Base-by-base conservation (phyloP, 2,329 filamentous ascomycete genomes). In the Alternaria triticimaculans region DNA sequence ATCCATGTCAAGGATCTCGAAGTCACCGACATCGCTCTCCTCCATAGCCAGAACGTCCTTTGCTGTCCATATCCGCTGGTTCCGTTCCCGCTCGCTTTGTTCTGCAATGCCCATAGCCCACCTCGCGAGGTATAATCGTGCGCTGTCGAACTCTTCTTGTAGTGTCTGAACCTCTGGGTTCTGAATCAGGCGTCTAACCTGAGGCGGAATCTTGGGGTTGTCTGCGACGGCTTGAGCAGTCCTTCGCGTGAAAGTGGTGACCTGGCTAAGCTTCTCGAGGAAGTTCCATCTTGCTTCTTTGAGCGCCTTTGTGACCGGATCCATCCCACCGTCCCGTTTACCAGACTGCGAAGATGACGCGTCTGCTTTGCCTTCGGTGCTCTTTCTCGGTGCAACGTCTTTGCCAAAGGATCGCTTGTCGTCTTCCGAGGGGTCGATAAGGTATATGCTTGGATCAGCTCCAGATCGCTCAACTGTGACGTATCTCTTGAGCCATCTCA, bases 41-140 rank as follows among this genome's bases (percentile, higher is more conserved):
- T 99, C 96, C 78, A 96, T 91, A 73, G 97, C 94, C 73, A 98
- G 85, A 5, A 97, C 91, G 81, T 99, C 96, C 68, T 90, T 90
- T 1, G 93, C 95, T 0, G 94, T 97, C 92, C 94, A 99, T 75
- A 97, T 94, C 50, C 94, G 86, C 79, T 94, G 91, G 55, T 89
- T 92, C 23, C 91, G 86, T 72, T 99, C 96, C 43, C 89, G 87
- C 76, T 99, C 96, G 73, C 94, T 95, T 82, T 99, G 96, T 79
- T 99, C 96, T 0, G 96, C 94, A 68, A 99, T 97, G 8, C 94
- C 94, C 96, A 99, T 98, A 3, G 96, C 96, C 96, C 96, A 99
- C 67, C 96, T 87, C 21, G 96, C 96, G 43, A 99, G 86, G 76
- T 99, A 99, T 63, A 99, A 86, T 68, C 96, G 88, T 5, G 96